Percentiles rank a stretch among this genome's conserved stretches.
Evolutionary conservation across 1,284 basidiomycete species (phyloP).

Genomic region (Trametes pubescens): DNA sequence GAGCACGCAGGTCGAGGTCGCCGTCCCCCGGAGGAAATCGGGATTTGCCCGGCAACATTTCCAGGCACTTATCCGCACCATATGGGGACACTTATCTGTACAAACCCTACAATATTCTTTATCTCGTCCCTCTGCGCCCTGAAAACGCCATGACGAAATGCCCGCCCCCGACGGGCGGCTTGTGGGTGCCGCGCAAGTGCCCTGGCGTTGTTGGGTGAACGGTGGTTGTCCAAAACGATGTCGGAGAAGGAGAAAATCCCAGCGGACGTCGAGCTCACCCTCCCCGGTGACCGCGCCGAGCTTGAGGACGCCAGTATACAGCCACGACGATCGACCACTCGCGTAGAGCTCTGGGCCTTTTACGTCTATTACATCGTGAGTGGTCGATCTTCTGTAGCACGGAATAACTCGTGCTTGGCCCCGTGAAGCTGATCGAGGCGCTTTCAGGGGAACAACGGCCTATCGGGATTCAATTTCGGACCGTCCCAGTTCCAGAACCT

Average conservation of each 20-base stretch:
- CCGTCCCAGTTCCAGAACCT: conserved; percentile 82
- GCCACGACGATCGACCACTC: conserved; percentile 53
- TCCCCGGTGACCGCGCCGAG: conserved; percentile 11
- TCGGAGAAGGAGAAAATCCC: conserved; percentile 26
- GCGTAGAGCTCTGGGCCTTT: conserved; percentile 71
- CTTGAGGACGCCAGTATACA: not conserved
- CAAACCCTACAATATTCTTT: conserved; percentile 11
- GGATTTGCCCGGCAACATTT: conserved; percentile 26
- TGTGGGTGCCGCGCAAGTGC: conserved; percentile 6
- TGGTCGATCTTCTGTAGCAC: not conserved
- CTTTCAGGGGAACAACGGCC: conserved; percentile 70
- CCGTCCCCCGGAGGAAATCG: conserved; percentile 31
- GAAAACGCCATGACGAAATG: conserved; percentile 15
- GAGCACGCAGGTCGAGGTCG: conserved; percentile 25
- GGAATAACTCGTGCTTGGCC: not conserved
- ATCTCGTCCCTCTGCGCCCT: conserved; percentile 10
- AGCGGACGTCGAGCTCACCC: conserved; percentile 18
- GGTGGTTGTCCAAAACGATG: conserved; percentile 25
- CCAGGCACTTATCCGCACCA: not conserved
- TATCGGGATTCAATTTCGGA: conserved; percentile 79
- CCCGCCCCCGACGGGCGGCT: conserved; percentile 7
- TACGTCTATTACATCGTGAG: conserved; percentile 72
- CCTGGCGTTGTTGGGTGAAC: conserved; percentile 1
- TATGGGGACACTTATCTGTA: conserved; percentile 3
- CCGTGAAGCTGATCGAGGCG: conserved; percentile 7